phyloP scores from a whole-genome alignment of 2,329 filamentous ascomycete species.

The Daldinia eschscholtzii region DNA sequence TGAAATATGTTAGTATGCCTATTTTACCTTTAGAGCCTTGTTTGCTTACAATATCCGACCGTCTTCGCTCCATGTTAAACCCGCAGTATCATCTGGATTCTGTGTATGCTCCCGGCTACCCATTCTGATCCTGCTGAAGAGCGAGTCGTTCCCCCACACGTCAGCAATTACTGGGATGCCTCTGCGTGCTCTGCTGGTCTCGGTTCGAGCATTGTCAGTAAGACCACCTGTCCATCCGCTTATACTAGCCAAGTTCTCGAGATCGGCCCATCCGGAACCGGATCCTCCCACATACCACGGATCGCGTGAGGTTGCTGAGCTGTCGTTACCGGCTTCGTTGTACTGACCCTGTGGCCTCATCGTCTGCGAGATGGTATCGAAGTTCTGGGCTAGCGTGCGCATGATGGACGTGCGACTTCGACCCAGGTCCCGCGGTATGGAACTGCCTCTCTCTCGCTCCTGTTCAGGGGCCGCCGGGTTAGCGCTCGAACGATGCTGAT shows the following conservation, averaged over 20 bases:
- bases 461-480: constrained; percentile 48
- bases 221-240: constrained; percentile 44
- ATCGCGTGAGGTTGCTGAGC: constrained; percentile 39
- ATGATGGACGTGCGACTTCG: constrained; percentile 49
- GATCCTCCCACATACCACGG: constrained; percentile 43
- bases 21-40: background rate
- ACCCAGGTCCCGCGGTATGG: constrained; percentile 46
- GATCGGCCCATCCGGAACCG: constrained; percentile 55
- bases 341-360: constrained; percentile 42
- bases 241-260: constrained; percentile 59
- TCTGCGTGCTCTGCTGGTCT: constrained; percentile 48
- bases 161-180: constrained; percentile 52
- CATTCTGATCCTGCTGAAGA: constrained; percentile 47
- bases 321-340: constrained; percentile 39
- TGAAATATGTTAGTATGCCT: constrained; percentile 41
- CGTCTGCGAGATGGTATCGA: constrained; percentile 44
- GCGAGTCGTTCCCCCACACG: constrained; percentile 50
- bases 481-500: constrained; percentile 46
- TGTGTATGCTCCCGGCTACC: constrained; percentile 57
- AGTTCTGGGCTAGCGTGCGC: constrained; percentile 50
- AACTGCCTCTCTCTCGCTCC: constrained; percentile 50
- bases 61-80: constrained; percentile 72
- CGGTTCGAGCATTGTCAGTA: constrained; percentile 48
- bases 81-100: constrained; percentile 70
- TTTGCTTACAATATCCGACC: constrained; percentile 68